A percentile compares a stretch with the other conserved stretches of the same genome.
Evolutionary conservation across 805 yeast genomes (phyloP).

Genomic region (Osmozyma mogii): DNA sequence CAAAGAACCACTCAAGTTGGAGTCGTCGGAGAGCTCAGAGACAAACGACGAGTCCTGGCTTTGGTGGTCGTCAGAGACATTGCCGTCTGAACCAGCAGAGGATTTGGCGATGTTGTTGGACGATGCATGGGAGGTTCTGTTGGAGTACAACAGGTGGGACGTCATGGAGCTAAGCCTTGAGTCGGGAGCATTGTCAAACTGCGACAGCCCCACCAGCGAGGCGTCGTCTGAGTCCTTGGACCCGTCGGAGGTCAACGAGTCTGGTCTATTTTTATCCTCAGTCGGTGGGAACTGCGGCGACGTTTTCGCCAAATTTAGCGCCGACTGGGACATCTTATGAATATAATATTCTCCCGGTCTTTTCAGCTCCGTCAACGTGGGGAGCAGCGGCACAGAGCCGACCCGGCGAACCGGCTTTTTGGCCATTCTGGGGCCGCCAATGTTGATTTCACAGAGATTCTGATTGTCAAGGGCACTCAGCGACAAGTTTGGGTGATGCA

Average conservation of each 20-base stretch:
- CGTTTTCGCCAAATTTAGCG: neutral
- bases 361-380: constrained; percentile 16
- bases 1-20: constrained; percentile 9
- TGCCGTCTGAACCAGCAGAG: constrained; percentile 2
- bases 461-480: constrained; percentile 15
- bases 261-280: neutral
- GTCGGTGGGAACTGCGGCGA: constrained; percentile 1
- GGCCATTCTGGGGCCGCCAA: constrained; percentile 2
- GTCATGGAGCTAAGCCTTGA: constrained; percentile 34
- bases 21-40: constrained; percentile 2
- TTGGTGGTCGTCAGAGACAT: constrained; percentile 1
- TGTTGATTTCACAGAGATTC: constrained; percentile 21
- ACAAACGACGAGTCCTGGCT: constrained; percentile 4
- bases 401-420: constrained; percentile 17
- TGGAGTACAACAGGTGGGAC: constrained; percentile 16
- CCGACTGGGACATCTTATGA: constrained; percentile 15
- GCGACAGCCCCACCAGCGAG: constrained; percentile 23
- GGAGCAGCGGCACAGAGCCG: constrained; percentile 19
- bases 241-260: constrained; percentile 18
- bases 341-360: constrained; percentile 36
- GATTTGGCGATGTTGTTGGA: too few relatives aligned
- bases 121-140: too few relatives aligned
- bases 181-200: constrained; percentile 27
- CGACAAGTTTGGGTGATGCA: constrained; percentile 16
- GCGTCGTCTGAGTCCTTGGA: constrained; percentile 28